phyloP scores from a whole-genome alignment of 257 asterid species.

The Salvia splendens region DNA sequence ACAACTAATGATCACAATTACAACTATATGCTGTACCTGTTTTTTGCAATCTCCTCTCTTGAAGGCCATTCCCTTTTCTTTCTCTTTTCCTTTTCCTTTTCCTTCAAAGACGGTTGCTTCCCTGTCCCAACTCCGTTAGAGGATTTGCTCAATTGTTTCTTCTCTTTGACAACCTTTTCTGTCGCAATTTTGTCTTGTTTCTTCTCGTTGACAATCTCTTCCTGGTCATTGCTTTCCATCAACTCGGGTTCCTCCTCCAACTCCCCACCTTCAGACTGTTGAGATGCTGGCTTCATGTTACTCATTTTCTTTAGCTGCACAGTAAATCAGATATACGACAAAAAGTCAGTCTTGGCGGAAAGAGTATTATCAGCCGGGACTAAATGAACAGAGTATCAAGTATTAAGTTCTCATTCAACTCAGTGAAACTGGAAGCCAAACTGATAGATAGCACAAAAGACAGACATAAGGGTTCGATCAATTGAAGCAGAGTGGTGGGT shows the following conservation, averaged over 20 bases:
- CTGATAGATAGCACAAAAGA: neutral
- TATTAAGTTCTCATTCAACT: neutral
- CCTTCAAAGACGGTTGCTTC: conserved; percentile 30
- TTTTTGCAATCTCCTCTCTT: conserved; percentile 57
- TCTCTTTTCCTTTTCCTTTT: conserved; percentile 30
- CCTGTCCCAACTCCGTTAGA: neutral
- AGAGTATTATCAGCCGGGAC: neutral
- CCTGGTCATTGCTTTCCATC: conserved; percentile 29
- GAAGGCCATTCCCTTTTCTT: conserved; percentile 52
- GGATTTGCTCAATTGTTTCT: too few relatives aligned
- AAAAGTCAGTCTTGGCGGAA: neutral
- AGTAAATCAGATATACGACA: conserved; percentile 16
- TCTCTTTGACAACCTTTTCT: neutral
- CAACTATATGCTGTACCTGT: conserved; percentile 41
- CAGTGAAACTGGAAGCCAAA: neutral
- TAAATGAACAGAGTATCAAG: neutral
- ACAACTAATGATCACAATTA: neutral
- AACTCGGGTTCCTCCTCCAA: conserved; percentile 46
- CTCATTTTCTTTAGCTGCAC: conserved; percentile 84
- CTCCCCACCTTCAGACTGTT: conserved; percentile 49
- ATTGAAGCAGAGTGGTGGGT: conserved; percentile 11
- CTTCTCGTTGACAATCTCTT: conserved; percentile 32
- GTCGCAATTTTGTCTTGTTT: conserved; percentile 31
- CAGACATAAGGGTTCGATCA: neutral
- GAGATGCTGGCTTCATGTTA: conserved; percentile 52